A percentile compares a stretch with the other conserved stretches of the same genome.
phyloP scores from a whole-genome alignment of 768 basidiomycete species.

The Serendipita vermifera region DNA sequence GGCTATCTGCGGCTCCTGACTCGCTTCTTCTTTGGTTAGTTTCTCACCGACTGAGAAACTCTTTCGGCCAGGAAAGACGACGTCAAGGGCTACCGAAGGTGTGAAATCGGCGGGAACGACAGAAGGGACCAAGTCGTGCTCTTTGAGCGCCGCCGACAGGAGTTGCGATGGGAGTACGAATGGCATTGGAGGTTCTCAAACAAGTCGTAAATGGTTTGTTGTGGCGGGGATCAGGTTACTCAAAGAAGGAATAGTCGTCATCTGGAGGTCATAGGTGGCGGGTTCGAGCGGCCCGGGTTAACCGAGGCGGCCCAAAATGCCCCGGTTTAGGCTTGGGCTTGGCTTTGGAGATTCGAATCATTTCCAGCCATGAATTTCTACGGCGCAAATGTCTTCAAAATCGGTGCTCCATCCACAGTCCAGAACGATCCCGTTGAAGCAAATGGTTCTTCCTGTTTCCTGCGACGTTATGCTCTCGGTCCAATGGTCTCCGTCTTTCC shows the following conservation, averaged over 20 bases:
- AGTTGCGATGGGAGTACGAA: not conserved
- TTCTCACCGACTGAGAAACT: not conserved
- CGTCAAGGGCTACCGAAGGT: not conserved
- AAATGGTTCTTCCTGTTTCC: not conserved
- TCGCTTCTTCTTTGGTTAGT: not conserved
- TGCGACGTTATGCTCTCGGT: not conserved
- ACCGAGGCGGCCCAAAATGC: too few relatives aligned
- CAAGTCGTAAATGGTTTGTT: too few relatives aligned
- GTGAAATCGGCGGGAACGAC: slow-evolving; percentile 1
- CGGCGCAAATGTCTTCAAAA: slow-evolving; percentile 2
- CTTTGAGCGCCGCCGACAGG: not conserved
- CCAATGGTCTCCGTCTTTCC: not conserved
- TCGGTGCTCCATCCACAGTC: not conserved
- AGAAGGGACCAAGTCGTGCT: not conserved
- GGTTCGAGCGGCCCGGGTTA: too few relatives aligned
- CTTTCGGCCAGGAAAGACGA: not conserved
- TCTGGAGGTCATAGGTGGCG: too few relatives aligned
- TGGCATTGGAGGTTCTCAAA: too few relatives aligned
- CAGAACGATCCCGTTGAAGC: not conserved
- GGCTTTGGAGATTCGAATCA: too few relatives aligned
- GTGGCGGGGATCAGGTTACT: too few relatives aligned
- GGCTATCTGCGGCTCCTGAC: not conserved
- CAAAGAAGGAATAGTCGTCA: too few relatives aligned
- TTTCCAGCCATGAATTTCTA: not conserved
- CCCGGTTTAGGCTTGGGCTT: too few relatives aligned